A percentile compares a stretch with the other conserved stretches of the same genome.
Evolutionary conservation across 306 rosid genomes (phyloP).

Genomic region (Lagenaria siceraria): DNA sequence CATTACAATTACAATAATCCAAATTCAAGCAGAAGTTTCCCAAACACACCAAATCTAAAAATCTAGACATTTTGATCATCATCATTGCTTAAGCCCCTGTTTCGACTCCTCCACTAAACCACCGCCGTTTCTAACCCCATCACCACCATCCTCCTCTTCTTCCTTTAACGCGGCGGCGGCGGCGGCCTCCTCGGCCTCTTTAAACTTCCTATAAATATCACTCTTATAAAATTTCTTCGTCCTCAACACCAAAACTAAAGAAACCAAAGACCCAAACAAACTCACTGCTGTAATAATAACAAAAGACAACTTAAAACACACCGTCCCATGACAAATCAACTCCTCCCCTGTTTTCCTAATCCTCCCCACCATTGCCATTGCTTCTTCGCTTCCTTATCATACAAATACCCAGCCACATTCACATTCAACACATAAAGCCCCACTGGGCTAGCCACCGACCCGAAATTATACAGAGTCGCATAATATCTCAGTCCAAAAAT

Average conservation of each 20-base stretch:
- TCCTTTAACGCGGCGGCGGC: background rate
- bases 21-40: background rate
- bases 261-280: constrained; percentile 21
- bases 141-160: background rate
- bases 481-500: constrained; percentile 69
- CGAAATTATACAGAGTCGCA: constrained; percentile 67
- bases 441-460: constrained; percentile 53
- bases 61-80: background rate
- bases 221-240: constrained; percentile 36
- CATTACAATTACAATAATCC: background rate
- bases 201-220: constrained; percentile 34
- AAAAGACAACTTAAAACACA: constrained; percentile 28
- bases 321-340: constrained; percentile 23
- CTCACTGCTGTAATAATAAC: constrained; percentile 25
- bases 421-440: constrained; percentile 34
- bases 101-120: background rate
- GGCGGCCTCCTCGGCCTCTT: constrained; percentile 9
- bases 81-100: constrained; percentile 1
- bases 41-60: background rate
- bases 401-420: constrained; percentile 25
- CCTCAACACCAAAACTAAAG: constrained; percentile 29
- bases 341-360: background rate
- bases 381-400: constrained; percentile 26
- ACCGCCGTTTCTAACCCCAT: background rate
- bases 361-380: constrained; percentile 15